Evolutionary conservation across 2,329 filamentous ascomycete genomes (phyloP).

Genomic region (Polychaeton citri): DNA sequence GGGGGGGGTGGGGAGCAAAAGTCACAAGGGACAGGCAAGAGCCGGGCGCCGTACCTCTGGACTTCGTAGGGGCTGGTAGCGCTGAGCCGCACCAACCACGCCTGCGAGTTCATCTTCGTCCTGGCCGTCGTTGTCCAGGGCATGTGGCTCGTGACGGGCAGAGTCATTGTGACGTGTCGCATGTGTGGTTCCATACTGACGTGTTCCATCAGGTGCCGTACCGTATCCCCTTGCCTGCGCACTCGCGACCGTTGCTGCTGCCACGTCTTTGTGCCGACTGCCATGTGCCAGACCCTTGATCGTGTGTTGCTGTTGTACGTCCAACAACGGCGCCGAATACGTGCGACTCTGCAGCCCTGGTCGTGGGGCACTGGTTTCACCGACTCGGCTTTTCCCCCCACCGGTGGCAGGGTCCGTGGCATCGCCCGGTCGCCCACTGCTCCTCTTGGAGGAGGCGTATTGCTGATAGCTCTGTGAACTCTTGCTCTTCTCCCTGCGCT

Average conservation of each 20-base stretch:
- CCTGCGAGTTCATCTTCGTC: slow-evolving; percentile 20
- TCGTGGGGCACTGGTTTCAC: slow-evolving; percentile 6
- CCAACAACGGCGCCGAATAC: slow-evolving; percentile 14
- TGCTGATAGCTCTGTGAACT: slow-evolving; percentile 11
- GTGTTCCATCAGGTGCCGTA: too few species aligned
- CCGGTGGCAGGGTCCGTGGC: slow-evolving; percentile 1
- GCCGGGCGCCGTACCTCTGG: slow-evolving; percentile 13
- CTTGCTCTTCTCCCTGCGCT: slow-evolving; percentile 14
- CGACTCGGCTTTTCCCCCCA: slow-evolving; percentile 1
- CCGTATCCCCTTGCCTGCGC: not conserved
- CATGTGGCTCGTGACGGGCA: slow-evolving; percentile 24
- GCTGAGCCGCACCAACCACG: slow-evolving; percentile 15
- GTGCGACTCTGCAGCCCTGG: slow-evolving; percentile 12
- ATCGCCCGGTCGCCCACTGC: slow-evolving; percentile 5
- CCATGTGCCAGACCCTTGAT: slow-evolving; percentile 1
- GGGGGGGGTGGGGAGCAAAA: slow-evolving; percentile 1
- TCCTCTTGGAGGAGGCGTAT: slow-evolving; percentile 6
- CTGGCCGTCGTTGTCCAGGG: slow-evolving; percentile 9
- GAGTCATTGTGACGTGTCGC: slow-evolving; percentile 19
- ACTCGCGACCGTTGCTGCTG: not conserved
- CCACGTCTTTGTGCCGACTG: slow-evolving; percentile 1
- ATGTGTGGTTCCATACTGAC: slow-evolving; percentile 23
- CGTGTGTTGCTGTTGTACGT: slow-evolving; percentile 5
- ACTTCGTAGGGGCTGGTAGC: slow-evolving; percentile 15
- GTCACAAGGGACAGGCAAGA: too few species aligned